Conservation (phyloP, 805 yeast genomes). For the Candida taoyuanica region DNA sequence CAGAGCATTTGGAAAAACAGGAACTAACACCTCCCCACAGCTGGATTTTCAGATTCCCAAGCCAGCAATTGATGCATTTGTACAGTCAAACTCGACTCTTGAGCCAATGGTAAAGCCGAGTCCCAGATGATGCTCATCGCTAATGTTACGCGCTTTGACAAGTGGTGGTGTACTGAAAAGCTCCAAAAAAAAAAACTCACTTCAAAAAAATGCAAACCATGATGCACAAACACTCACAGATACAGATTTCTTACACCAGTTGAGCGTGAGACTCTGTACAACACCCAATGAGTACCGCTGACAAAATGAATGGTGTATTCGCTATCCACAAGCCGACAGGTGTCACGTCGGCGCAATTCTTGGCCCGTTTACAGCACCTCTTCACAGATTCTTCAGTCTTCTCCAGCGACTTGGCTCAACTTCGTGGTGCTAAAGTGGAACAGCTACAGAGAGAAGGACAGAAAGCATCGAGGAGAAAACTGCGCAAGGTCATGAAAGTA, state of each 20-base stretch:
- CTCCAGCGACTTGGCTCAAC: slow-evolving; percentile 45
- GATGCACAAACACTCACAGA: too few species aligned
- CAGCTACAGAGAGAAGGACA: slow-evolving; percentile 35
- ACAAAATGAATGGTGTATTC: slow-evolving; percentile 81
- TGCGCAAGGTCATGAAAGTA: slow-evolving; percentile 49
- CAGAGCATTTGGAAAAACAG: too few species aligned
- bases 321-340: slow-evolving; percentile 91
- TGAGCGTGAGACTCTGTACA: background rate
- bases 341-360: slow-evolving; percentile 69
- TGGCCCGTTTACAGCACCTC: slow-evolving; percentile 58
- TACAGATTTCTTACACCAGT: background rate
- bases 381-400: slow-evolving; percentile 60
- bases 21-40: slow-evolving; percentile 2
- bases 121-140: too few species aligned
- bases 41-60: slow-evolving; percentile 48
- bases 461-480: slow-evolving; percentile 47
- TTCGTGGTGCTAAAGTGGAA: slow-evolving; percentile 43
- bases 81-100: too few species aligned
- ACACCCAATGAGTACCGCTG: slow-evolving; percentile 1
- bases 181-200: too few species aligned
- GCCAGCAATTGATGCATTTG: too few species aligned
- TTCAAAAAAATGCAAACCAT: background rate
- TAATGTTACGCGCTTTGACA: too few species aligned
- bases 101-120: too few species aligned
- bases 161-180: too few species aligned